Conservation (phyloP, 371 early-diverging fungal genomes). For the Nosema granulosis region DNA sequence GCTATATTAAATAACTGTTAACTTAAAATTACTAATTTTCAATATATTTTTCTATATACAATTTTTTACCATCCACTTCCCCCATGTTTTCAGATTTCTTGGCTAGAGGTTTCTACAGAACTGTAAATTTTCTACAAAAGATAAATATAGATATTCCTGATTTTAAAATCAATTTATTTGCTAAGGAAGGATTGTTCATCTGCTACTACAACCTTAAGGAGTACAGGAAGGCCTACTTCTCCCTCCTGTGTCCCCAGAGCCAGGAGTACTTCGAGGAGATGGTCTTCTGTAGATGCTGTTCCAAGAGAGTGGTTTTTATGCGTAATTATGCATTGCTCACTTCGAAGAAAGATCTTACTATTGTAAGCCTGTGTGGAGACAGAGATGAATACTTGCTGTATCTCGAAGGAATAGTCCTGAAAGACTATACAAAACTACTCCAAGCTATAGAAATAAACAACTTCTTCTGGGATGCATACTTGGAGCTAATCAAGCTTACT, state of each 20-base stretch:
- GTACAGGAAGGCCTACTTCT: slow-evolving; percentile 44
- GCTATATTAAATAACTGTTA: neutral
- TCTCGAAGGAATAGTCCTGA: slow-evolving; percentile 42
- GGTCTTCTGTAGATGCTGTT: slow-evolving; percentile 58
- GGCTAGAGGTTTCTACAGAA: slow-evolving; percentile 47
- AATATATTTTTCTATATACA: slow-evolving; percentile 32
- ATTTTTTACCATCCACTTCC: slow-evolving; percentile 8
- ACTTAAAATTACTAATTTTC: slow-evolving; percentile 25
- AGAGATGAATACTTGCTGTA: slow-evolving; percentile 47
- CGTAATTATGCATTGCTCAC: slow-evolving; percentile 54
- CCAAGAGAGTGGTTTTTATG: slow-evolving; percentile 38
- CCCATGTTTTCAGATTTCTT: slow-evolving; percentile 44
- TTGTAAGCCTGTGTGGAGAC: slow-evolving; percentile 1
- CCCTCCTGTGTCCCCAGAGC: slow-evolving; percentile 33
- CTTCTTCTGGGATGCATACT: slow-evolving; percentile 63
- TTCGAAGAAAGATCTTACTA: neutral
- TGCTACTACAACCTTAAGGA: slow-evolving; percentile 56
- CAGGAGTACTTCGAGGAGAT: slow-evolving; percentile 6
- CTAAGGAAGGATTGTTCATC: slow-evolving; percentile 15
- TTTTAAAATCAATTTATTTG: neutral
- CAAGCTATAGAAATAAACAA: slow-evolving; percentile 34
- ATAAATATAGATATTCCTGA: slow-evolving; percentile 26
- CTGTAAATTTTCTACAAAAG: slow-evolving; percentile 60
- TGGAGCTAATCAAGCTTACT: slow-evolving; percentile 45
- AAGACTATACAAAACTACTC: slow-evolving; percentile 35